Base-by-base conservation (phyloP, 75 land plant genomes). In the Picea glauca region DNA sequence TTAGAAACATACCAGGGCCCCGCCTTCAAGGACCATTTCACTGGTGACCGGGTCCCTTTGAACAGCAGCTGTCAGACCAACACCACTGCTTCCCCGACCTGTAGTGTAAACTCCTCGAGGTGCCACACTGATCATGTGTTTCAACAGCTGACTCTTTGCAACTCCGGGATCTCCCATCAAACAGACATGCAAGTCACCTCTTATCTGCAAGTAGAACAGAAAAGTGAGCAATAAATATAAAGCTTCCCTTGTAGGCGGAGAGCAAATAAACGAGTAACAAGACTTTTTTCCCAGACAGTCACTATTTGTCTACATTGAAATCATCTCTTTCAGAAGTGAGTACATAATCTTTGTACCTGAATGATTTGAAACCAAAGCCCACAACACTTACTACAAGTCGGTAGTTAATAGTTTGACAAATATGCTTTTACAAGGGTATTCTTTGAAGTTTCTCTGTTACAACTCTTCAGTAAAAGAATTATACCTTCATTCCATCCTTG, bases 91-190 rank as follows among this genome's bases (percentile, higher is more conserved):
- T 70, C 99, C 99, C 74, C 80, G 77, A 38, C 99, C 99, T 57
- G 99, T 97, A 1, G 99, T 97, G 75, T 97, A 97, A 11, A 95
- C 89, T 40, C 98, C 99, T 72, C 99, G 89, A 67, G 99, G 99
- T 54, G 99, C 98, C 13, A 97, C 93, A 82, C 86, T 94, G 11
- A 97, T 89, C 78, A 97, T 97, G 81, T 97, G 98, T 82, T 97
- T 97, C 75, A 97, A 87, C 77, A 97, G 90, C 80, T 97, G 99
- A 87, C 99, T 97, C 80, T 97, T 97, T 59, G 99, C 99, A 79
- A 97, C 99, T 57, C 99, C 99, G 78, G 99, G 99, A 84, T 97
- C 99, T 78, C 99, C 99, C 99, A 97, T 97, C 83, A 97, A 80
- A 77, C 99, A 97, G n/a, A 95, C 85, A 81, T 97, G 99, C 67